Conservation (phyloP, 768 basidiomycete genomes). For the Lanmaoa rubissima region DNA sequence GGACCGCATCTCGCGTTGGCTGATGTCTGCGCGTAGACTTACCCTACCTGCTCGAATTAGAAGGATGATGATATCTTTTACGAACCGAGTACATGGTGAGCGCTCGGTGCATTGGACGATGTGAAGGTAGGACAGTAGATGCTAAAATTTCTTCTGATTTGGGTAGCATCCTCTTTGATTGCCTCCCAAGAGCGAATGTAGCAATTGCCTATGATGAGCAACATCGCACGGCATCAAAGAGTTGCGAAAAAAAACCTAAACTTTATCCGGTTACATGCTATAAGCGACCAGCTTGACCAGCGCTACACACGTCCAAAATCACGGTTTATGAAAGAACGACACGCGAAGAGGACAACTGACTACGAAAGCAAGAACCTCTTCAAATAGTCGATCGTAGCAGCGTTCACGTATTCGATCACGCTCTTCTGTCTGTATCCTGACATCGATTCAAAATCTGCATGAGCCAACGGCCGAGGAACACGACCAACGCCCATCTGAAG, state of each 20-base stretch:
- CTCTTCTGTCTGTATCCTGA: constrained; percentile 44
- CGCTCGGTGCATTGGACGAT: not conserved
- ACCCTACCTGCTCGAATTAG: no score
- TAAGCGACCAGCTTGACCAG: not conserved
- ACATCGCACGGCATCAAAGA: not conserved
- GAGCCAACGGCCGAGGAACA: not conserved
- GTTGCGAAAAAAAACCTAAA: not conserved
- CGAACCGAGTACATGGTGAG: not conserved
- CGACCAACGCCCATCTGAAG: not conserved
- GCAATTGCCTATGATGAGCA: no score
- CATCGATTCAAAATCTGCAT: not conserved
- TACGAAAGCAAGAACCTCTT: constrained; percentile 33
- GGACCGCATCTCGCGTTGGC: not conserved
- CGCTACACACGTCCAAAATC: not conserved
- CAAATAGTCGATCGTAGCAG: constrained; percentile 38
- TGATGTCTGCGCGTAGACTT: not conserved
- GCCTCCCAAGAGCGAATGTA: not conserved
- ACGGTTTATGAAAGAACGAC: not conserved
- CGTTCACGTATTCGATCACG: constrained; percentile 42
- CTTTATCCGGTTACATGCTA: not conserved
- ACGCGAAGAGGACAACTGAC: constrained; percentile 1
- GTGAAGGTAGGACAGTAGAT: not conserved
- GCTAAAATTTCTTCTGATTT: not conserved
- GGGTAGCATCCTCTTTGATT: not conserved
- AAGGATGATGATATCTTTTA: not conserved